Evolutionary conservation across 2,329 filamentous ascomycete species (phyloP).

Genomic region (Myriosclerotinia duriaeana): DNA sequence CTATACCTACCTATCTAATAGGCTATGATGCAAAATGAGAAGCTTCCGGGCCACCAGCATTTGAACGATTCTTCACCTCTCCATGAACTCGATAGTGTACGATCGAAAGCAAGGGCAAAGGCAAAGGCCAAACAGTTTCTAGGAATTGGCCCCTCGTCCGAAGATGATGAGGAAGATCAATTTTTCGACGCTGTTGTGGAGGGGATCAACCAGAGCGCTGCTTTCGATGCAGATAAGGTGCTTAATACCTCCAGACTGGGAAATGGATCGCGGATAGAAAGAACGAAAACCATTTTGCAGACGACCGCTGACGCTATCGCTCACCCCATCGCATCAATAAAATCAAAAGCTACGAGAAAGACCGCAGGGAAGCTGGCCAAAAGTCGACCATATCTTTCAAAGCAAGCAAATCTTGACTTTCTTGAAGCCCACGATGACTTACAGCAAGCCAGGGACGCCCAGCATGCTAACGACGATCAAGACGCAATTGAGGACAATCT

Average conservation of each 20-base stretch:
- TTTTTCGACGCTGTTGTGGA: neutral
- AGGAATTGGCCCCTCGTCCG: neutral
- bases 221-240: constrained; percentile 31
- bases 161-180: neutral
- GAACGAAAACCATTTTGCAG: constrained; percentile 26
- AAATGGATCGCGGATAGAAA: constrained; percentile 22
- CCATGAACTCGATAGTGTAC: neutral
- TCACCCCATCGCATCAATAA: constrained; percentile 32
- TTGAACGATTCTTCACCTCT: neutral
- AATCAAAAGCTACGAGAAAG: constrained; percentile 28
- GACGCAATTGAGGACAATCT: constrained; percentile 27
- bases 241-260: constrained; percentile 25
- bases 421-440: constrained; percentile 40
- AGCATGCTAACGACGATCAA: constrained; percentile 23
- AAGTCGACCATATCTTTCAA: constrained; percentile 38
- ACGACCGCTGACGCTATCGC: constrained; percentile 24
- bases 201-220: constrained; percentile 30
- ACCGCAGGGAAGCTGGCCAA: constrained; percentile 32
- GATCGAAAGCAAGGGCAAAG: constrained; percentile 8
- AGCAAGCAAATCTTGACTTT: constrained; percentile 42
- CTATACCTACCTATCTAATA: neutral
- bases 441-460: constrained; percentile 18
- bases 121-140: constrained; percentile 6
- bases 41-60: constrained; percentile 14
- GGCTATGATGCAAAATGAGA: constrained; percentile 6